Base-by-base conservation (phyloP, 2,329 filamentous ascomycete species). In the Monosporascus sp. region DNA sequence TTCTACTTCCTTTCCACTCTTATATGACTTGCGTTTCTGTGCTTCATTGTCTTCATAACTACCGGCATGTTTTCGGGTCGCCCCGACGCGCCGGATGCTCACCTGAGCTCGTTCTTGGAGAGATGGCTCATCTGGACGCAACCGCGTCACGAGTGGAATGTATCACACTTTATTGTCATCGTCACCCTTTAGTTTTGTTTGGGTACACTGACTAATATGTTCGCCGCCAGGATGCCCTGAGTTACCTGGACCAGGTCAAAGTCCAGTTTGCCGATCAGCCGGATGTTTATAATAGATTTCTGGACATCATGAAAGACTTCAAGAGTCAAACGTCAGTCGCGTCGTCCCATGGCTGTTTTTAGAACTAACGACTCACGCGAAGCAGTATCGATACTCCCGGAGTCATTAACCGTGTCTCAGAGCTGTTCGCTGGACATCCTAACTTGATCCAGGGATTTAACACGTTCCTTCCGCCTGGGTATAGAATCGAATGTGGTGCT, bases 261-360 rank as follows among this genome's bases (percentile, higher is more conserved):
- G 92, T 97, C 27, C 92, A 96, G 66, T 99, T 99, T 63, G 89
- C 91, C 55, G 93, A 97, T 58, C 91, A 97, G 61, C 92, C 94
- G 4, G 93, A 97, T 70, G 94, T 99, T 0, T 99, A 99, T 66
- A 97, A 97, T 65, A 81, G 89, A 38, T 97, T 99, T 63, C 75
- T 99, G 46, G 94, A 99, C 63, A 99, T 99, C 48, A 99, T 99
- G 94, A 99, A 99, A 67, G 94, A 99, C 63, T 99, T 99, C 70
- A 99, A 99, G 73, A 96, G 91, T 64, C 93, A 96, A 73, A 91
- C 92, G 83, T 92, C 77, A 74, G 88, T 80, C 37, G 18, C 49
- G 52, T 47, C 44, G 41, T 14, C 22, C 49, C 47, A 43, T 44
- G 41, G n/a, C 41, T 44, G 46, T 52, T 55, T 48, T 54, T 50